Conservation (phyloP, 2,329 filamentous ascomycete genomes). For the Monilinia laxa region DNA sequence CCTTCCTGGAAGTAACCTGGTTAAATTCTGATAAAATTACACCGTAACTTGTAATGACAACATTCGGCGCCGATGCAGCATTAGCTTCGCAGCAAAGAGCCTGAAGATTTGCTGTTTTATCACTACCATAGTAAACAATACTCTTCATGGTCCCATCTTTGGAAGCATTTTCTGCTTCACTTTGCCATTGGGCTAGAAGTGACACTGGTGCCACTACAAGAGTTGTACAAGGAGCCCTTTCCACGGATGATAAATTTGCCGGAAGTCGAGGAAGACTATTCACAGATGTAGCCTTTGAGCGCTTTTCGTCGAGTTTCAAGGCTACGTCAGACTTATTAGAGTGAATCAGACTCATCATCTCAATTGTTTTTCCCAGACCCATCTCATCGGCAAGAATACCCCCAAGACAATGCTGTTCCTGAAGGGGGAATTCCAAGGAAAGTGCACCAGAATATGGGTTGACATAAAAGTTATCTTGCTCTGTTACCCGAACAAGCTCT, state of each 20-base stretch:
- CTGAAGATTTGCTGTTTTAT: conserved; percentile 78
- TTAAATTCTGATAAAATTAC: conserved; percentile 87
- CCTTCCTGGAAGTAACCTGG: conserved; percentile 65
- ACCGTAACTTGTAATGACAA: conserved; percentile 95
- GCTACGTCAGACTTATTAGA: conserved; percentile 66
- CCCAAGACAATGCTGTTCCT: conserved; percentile 92
- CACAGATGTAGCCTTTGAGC: conserved; percentile 44
- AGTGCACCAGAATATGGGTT: conserved; percentile 97
- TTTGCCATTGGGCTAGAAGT: conserved; percentile 93
- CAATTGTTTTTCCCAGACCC: conserved; percentile 97
- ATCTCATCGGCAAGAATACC: conserved; percentile 96
- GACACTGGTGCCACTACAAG: conserved; percentile 97
- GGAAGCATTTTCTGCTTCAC: conserved; percentile 89
- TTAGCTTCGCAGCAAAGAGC: conserved; percentile 75
- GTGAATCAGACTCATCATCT: conserved; percentile 94
- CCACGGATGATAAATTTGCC: conserved; percentile 55
- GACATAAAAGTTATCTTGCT: conserved; percentile 79
- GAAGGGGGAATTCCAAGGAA: conserved; percentile 84
- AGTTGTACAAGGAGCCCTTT: conserved; percentile 81
- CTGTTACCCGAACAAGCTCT: conserved; percentile 63
- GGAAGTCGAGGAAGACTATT: conserved; percentile 63
- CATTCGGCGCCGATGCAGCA: conserved; percentile 72
- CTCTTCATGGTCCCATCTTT: conserved; percentile 77
- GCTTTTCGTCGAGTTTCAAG: conserved; percentile 41
- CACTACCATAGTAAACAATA: conserved; percentile 87